These are phyloP conservation scores for Citrus cavaleriei DNA, from an alignment of 345 rosid species.

Conservation along the genomic window DNA sequence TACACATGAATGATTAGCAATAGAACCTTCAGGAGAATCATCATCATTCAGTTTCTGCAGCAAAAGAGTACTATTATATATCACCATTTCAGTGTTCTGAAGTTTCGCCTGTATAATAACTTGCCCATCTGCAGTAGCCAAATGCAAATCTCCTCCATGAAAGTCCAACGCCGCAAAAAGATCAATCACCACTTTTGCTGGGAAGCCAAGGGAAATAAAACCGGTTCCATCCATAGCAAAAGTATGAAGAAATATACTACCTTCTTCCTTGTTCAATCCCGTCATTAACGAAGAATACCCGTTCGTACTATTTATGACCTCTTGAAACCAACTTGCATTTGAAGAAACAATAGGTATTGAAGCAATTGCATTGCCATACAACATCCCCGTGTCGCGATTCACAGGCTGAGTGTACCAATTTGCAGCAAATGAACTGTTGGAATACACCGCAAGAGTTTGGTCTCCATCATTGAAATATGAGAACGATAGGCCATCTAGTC, in stretches of 20 bases:
- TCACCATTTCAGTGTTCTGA: constrained; percentile 6
- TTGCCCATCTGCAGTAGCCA: constrained; percentile 25
- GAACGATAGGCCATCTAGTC: constrained; percentile 33
- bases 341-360: not conserved
- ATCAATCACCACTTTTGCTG: constrained; percentile 16
- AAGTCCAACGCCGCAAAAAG: constrained; percentile 27
- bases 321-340: constrained; percentile 27
- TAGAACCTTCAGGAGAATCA: not conserved
- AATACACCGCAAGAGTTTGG: constrained; percentile 22
- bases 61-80: constrained; percentile 4
- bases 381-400: constrained; percentile 28
- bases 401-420: constrained; percentile 30
- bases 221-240: constrained; percentile 35
- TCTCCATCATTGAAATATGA: constrained; percentile 21
- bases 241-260: constrained; percentile 17
- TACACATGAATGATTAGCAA: not conserved
- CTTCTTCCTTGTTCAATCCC: constrained; percentile 20
- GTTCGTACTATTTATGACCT: constrained; percentile 18
- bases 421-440: constrained; percentile 27
- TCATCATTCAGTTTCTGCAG: constrained; percentile 9
- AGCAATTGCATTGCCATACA: constrained; percentile 31
- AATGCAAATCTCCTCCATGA: constrained; percentile 30
- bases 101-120: constrained; percentile 19
- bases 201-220: constrained; percentile 33
- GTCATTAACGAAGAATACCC: constrained; percentile 20